Evolutionary conservation across 176 grass and related monocot genomes (phyloP).

Genomic region (Chrysopogon serrulatus): DNA sequence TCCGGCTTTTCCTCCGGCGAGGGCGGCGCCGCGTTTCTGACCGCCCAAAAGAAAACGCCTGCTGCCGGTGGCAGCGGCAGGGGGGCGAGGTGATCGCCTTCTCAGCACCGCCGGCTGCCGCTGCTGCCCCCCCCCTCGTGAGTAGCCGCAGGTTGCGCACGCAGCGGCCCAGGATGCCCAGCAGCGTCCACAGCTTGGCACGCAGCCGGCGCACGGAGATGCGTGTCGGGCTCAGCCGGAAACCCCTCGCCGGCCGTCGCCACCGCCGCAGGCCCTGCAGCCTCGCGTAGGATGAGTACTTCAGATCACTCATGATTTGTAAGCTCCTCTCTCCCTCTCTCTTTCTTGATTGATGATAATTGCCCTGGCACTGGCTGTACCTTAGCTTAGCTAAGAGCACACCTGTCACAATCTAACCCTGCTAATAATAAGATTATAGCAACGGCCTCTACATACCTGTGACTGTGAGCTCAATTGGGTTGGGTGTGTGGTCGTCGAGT

Average conservation of each 20-base stretch:
- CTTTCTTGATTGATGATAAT: neutral
- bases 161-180: slow-evolving; percentile 27
- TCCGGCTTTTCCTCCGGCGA: neutral
- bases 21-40: neutral
- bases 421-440: neutral
- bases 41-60: neutral
- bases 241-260: slow-evolving; percentile 30
- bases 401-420: neutral
- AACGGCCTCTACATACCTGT: neutral
- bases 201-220: slow-evolving; percentile 35
- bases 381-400: neutral
- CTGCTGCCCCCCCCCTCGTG: neutral
- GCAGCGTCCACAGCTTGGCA: slow-evolving; percentile 37
- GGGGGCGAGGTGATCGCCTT: neutral
- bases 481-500: slow-evolving; percentile 12
- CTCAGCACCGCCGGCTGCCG: neutral
- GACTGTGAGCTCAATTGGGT: neutral
- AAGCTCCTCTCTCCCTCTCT: neutral
- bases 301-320: slow-evolving; percentile 16
- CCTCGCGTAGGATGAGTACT: slow-evolving; percentile 15
- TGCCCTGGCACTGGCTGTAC: neutral
- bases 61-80: neutral
- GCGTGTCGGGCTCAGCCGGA: slow-evolving; percentile 36
- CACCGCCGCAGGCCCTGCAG: slow-evolving; percentile 25
- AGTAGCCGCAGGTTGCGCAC: slow-evolving; percentile 29